Conservation (phyloP, 1,139 yeast genomes). For the Groenewaldozyma auringiensis region DNA sequence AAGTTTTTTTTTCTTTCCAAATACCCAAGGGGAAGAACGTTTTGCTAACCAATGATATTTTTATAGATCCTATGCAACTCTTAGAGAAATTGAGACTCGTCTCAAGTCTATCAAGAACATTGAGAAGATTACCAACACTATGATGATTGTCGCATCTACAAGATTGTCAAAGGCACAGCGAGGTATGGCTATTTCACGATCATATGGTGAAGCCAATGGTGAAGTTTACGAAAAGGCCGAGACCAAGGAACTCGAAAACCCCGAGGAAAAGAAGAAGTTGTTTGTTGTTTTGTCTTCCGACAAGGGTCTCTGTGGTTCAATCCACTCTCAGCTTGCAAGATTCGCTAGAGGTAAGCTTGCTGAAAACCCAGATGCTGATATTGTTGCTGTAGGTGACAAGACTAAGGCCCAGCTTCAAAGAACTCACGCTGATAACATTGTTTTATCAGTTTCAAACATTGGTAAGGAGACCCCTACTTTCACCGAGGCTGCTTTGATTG, state of each 20-base stretch:
- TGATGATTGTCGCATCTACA: slow-evolving; percentile 98
- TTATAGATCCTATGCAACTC: slow-evolving; percentile 95
- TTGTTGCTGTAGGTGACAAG: slow-evolving; percentile 92
- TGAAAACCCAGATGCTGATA: slow-evolving; percentile 62
- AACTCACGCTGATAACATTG: slow-evolving; percentile 63
- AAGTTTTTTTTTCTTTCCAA: too few species aligned
- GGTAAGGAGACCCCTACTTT: slow-evolving; percentile 97
- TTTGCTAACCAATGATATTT: too few species aligned
- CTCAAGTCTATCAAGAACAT: slow-evolving; percentile 96
- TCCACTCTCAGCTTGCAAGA: slow-evolving; percentile 91
- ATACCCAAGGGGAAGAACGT: too few species aligned
- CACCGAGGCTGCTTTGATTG: slow-evolving; percentile 78
- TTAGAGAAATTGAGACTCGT: slow-evolving; percentile 97
- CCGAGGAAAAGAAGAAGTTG: slow-evolving; percentile 45
- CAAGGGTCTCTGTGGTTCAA: slow-evolving; percentile 98
- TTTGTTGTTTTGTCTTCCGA: slow-evolving; percentile 88
- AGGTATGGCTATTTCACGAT: slow-evolving; percentile 86
- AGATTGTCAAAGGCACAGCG: slow-evolving; percentile 93
- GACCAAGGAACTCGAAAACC: slow-evolving; percentile 46
- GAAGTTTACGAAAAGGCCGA: slow-evolving; percentile 80
- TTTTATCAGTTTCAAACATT: slow-evolving; percentile 76
- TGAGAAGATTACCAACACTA: slow-evolving; percentile 98
- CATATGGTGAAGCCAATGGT: slow-evolving; percentile 70
- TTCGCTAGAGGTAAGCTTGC: slow-evolving; percentile 65
- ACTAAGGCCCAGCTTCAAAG: slow-evolving; percentile 81